Percentiles rank a stretch among this genome's conserved stretches.
Evolutionary conservation across 2,329 filamentous ascomycete species (phyloP).

Genomic region (Colletotrichum sp.): DNA sequence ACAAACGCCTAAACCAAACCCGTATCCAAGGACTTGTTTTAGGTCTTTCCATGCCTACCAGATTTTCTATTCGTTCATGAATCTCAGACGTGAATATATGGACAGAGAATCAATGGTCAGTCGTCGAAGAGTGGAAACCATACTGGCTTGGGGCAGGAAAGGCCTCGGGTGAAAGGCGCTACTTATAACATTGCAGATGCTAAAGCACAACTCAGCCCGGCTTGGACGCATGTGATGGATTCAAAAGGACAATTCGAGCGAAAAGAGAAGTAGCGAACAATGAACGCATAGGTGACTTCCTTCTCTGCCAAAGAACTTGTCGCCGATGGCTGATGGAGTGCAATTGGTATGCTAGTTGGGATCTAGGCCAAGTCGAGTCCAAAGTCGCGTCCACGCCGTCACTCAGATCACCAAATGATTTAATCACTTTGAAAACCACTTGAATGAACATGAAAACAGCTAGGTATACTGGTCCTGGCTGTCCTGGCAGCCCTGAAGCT

Average conservation of each 20-base stretch:
- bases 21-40: background rate
- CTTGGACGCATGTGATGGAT: background rate
- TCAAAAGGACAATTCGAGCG: accelerated
- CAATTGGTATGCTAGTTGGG: background rate
- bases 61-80: background rate
- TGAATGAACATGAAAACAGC: background rate
- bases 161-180: background rate
- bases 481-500: background rate
- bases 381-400: background rate
- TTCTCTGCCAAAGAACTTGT: background rate
- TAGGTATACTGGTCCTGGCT: background rate
- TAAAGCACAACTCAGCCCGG: background rate
- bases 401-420: background rate
- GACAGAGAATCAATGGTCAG: background rate
- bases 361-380: background rate
- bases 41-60: background rate
- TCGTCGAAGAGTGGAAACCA: background rate
- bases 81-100: accelerated
- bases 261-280: background rate
- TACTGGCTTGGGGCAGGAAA: background rate
- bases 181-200: background rate
- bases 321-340: background rate
- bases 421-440: background rate
- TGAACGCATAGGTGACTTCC: background rate
- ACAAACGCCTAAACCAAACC: background rate